Percentiles rank a stretch among this genome's conserved stretches.
Evolutionary conservation across 169 alveolate genomes (phyloP).

Genomic region (Plasmodium berghei): DNA sequence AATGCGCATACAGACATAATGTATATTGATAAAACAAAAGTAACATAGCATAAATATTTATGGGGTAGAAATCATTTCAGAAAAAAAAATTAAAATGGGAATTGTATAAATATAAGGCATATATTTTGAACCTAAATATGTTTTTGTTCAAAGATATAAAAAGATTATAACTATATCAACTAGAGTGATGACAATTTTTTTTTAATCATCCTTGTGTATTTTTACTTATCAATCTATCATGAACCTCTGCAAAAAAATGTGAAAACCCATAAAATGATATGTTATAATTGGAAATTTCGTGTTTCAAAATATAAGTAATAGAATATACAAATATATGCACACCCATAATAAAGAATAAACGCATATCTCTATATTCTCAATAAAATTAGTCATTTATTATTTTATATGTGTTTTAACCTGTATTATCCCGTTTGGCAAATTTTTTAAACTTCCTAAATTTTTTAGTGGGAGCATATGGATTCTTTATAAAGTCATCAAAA

Average conservation of each 20-base stretch:
- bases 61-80: too few species aligned
- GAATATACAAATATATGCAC: constrained; percentile 10
- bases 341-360: background rate
- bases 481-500: constrained; percentile 77
- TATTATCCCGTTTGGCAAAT: constrained; percentile 79
- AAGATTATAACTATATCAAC: too few species aligned
- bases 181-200: background rate
- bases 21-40: too few species aligned
- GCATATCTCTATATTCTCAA: too few species aligned
- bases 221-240: constrained; percentile 60
- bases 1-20: too few species aligned
- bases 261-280: background rate
- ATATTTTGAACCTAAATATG: too few species aligned
- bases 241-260: constrained; percentile 35
- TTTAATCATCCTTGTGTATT: constrained; percentile 9
- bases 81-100: too few species aligned
- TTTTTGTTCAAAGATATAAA: too few species aligned
- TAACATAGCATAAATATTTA: too few species aligned
- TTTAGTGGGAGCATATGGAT: constrained; percentile 79
- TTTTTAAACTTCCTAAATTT: constrained; percentile 84
- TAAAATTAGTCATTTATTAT: background rate
- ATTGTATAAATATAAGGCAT: too few species aligned
- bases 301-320: background rate
- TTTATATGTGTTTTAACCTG: constrained; percentile 74
- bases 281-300: background rate